phyloP scores from a whole-genome alignment of 176 grass and related monocot genomes.

The Olyra latifolia region DNA sequence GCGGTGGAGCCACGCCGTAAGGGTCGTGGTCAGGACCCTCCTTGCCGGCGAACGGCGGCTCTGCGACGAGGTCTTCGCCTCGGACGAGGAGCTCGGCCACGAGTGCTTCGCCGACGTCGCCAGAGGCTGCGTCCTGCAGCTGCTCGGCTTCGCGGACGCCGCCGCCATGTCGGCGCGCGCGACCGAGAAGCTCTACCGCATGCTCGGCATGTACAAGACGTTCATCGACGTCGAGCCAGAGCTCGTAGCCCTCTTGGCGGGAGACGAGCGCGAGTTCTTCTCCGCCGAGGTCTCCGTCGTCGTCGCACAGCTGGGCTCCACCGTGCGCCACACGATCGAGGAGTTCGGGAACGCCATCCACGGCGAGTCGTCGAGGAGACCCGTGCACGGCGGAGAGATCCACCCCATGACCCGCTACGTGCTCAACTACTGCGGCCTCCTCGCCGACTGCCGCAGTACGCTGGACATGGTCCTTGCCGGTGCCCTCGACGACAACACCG shows the following conservation, averaged over 20 bases:
- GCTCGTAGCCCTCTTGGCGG: conserved; percentile 50
- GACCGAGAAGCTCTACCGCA: conserved; percentile 72
- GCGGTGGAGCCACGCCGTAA: conserved; percentile 65
- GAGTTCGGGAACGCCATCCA: conserved; percentile 66
- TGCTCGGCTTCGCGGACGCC: conserved; percentile 74
- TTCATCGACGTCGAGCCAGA: conserved; percentile 52
- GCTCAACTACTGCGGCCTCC: conserved; percentile 84
- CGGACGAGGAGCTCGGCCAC: conserved; percentile 44
- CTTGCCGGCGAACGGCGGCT: conserved; percentile 52
- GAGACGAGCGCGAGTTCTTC: conserved; percentile 49
- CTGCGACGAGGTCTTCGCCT: conserved; percentile 60
- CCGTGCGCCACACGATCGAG: conserved; percentile 53
- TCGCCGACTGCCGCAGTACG: conserved; percentile 50
- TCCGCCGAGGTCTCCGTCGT: conserved; percentile 41
- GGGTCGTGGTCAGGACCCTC: conserved; percentile 35
- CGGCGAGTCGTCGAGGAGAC: conserved; percentile 50
- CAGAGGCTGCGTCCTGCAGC: conserved; percentile 65
- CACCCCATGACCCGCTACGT: conserved; percentile 90
- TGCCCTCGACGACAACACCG: neutral
- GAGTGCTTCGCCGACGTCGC: conserved; percentile 81
- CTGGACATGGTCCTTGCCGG: conserved; percentile 62
- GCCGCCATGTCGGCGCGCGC: conserved; percentile 57
- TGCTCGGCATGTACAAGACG: conserved; percentile 83
- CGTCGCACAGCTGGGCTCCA: conserved; percentile 44
- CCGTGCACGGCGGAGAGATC: conserved; percentile 63